Percentiles rank a stretch among this genome's conserved stretches.
Evolutionary conservation across 345 rosid species (phyloP).

Genomic region (Melaleuca quinquenervia): DNA sequence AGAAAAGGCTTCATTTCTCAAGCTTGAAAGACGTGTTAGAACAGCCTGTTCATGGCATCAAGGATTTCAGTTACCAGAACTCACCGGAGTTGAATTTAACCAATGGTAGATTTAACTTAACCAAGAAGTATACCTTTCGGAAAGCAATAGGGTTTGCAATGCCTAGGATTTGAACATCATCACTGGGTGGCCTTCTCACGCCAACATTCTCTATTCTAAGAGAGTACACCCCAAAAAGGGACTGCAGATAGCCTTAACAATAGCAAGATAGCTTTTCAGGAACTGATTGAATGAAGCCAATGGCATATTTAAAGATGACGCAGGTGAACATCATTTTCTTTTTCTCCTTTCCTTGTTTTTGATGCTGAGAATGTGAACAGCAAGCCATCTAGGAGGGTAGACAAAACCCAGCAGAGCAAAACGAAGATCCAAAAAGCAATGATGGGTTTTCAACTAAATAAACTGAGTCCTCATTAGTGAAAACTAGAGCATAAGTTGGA

Average conservation of each 20-base stretch:
- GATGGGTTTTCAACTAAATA: neutral
- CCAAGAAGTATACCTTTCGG: constrained; percentile 31
- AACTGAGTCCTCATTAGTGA: neutral
- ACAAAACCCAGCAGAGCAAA: neutral
- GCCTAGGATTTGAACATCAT: constrained; percentile 61
- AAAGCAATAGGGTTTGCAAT: constrained; percentile 54
- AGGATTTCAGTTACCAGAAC: neutral
- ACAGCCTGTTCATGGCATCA: constrained; percentile 32
- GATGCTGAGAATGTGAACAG: neutral
- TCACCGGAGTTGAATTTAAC: neutral
- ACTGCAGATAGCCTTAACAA: constrained; percentile 54
- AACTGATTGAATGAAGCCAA: neutral
- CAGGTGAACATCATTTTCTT: neutral
- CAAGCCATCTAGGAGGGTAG: neutral
- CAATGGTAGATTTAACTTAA: neutral
- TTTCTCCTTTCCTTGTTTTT: neutral
- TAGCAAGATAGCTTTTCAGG: neutral
- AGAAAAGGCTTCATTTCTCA: constrained; percentile 43
- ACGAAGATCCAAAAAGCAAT: neutral
- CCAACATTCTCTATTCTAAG: constrained; percentile 63
- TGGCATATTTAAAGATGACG: neutral
- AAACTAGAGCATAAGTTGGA: neutral
- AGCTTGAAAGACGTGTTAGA: constrained; percentile 36
- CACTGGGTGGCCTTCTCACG: constrained; percentile 54
- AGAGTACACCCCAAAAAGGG: constrained; percentile 60